phyloP scores from a whole-genome alignment of 1,139 yeast species.

The Debaryomycetaceae sp. region DNA sequence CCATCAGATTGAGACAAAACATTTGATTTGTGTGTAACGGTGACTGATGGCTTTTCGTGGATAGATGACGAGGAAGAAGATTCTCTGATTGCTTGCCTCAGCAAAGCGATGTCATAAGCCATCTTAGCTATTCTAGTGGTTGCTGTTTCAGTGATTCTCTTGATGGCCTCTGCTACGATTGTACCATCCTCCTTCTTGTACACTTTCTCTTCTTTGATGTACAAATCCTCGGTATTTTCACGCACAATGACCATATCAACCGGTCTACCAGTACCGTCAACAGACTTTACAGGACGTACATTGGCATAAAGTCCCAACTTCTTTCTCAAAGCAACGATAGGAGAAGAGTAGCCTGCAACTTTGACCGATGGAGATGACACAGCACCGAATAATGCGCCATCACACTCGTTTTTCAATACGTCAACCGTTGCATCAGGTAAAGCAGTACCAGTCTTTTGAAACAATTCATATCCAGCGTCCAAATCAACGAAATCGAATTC shows the following conservation, averaged over 20 bases:
- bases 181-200: constrained; percentile 69
- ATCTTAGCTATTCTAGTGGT: constrained; percentile 82
- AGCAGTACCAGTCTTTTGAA: constrained; percentile 90
- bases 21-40: constrained; percentile 95
- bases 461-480: constrained; percentile 92
- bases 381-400: constrained; percentile 97
- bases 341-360: constrained; percentile 95
- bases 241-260: constrained; percentile 97
- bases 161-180: constrained; percentile 94
- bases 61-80: constrained; percentile 37
- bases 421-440: constrained; percentile 90
- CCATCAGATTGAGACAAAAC: constrained; percentile 93
- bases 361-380: constrained; percentile 92
- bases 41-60: constrained; percentile 64
- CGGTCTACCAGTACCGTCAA: constrained; percentile 75
- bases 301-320: constrained; percentile 92
- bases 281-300: constrained; percentile 95
- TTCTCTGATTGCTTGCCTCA: constrained; percentile 80
- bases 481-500: constrained; percentile 81
- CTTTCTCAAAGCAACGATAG: constrained; percentile 96
- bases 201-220: constrained; percentile 86
- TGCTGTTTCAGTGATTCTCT: constrained; percentile 89
- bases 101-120: constrained; percentile 89
- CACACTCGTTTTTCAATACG: constrained; percentile 75
- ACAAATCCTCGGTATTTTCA: constrained; percentile 96